These are phyloP conservation scores for Croton laevigatus DNA, from an alignment of 441 rosid genomes.

Conservation along the genomic window DNA sequence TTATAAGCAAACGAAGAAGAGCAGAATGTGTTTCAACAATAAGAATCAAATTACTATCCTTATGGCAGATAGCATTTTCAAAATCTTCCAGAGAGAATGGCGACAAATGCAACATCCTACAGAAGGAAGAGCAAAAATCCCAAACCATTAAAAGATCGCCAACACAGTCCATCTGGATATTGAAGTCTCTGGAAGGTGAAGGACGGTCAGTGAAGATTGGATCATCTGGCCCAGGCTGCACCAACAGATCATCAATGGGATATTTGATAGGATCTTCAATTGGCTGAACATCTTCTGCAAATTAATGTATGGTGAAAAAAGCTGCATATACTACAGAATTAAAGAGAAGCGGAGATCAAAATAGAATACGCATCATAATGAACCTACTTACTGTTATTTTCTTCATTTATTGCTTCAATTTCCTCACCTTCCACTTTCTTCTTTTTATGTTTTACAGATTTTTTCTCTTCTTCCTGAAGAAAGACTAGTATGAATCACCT, in stretches of 20 bases:
- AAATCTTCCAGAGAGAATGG: conserved; percentile 89
- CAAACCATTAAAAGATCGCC: conserved; percentile 94
- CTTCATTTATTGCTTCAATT: conserved; percentile 29
- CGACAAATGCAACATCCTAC: conserved; percentile 66
- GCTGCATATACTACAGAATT: neutral
- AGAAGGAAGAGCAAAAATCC: conserved; percentile 91
- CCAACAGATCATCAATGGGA: conserved; percentile 90
- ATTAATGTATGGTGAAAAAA: conserved; percentile 24
- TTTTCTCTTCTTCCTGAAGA: conserved; percentile 54
- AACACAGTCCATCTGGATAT: conserved; percentile 65
- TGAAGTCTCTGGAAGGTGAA: conserved; percentile 75
- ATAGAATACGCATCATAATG: conserved; percentile 4
- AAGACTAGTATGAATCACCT: conserved; percentile 21
- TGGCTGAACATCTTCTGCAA: conserved; percentile 45
- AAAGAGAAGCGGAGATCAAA: neutral
- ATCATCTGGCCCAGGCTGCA: conserved; percentile 67
- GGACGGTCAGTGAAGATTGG: conserved; percentile 73
- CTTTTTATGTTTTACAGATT: conserved; percentile 51
- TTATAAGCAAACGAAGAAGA: conserved; percentile 66
- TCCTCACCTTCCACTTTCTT: conserved; percentile 50
- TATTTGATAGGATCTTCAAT: conserved; percentile 54
- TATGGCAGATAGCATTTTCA: conserved; percentile 85
- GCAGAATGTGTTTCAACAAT: conserved; percentile 81
- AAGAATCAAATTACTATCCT: conserved; percentile 72
- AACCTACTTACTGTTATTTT: conserved; percentile 36